Base-by-base conservation (phyloP, 441 rosid genomes). In the Omphalea diandra region DNA sequence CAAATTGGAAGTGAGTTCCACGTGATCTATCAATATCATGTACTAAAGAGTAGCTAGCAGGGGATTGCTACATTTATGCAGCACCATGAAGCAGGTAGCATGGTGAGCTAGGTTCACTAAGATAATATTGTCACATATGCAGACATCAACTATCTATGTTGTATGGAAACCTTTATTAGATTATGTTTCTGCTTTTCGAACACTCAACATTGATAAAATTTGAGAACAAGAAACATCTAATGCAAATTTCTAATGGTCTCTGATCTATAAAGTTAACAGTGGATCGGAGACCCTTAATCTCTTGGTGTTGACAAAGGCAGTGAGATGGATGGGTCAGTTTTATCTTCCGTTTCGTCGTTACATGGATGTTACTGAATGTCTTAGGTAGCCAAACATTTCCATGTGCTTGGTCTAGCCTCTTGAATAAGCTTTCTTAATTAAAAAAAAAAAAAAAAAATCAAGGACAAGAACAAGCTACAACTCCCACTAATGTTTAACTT, bases 401-500 rank as follows among this genome's bases (percentile, higher is more conserved):
- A 66, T 62, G 65, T 65, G 77, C 38, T 47, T 77, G 68, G 72
- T 46, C 59, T 31, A 72, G 44, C 11, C 52, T 49, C 53, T 35
- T 40, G 36, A 9, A 35, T 18, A 61, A 62, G 49, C 57, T 38
- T 27, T 66, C 65, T 15, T 7, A 20, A 55, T 18, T 27, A 18
- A 43, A 38, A 68, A 72, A n/a, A n/a, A n/a, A n/a, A n/a, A n/a
- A n/a, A n/a, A n/a, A n/a, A n/a, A n/a, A n/a, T n/a, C n/a, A n/a
- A n/a, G n/a, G n/a, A n/a, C n/a, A n/a, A n/a, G n/a, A n/a, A 18
- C n/a, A 70, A 60, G 56, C 55, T 40, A 82, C 83, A 66, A 74
- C 79, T 74, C 80, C 82, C 75, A 78, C 75, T 58, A 26, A 10
- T 2, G 56, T 12, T 69, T 65, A 68, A 44, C 75, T 77, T 73